Evolutionary conservation across 1,284 basidiomycete genomes (phyloP), one percentile per base, ranked within the genome.

Genomic region (Meripilus lineatus): DNA sequence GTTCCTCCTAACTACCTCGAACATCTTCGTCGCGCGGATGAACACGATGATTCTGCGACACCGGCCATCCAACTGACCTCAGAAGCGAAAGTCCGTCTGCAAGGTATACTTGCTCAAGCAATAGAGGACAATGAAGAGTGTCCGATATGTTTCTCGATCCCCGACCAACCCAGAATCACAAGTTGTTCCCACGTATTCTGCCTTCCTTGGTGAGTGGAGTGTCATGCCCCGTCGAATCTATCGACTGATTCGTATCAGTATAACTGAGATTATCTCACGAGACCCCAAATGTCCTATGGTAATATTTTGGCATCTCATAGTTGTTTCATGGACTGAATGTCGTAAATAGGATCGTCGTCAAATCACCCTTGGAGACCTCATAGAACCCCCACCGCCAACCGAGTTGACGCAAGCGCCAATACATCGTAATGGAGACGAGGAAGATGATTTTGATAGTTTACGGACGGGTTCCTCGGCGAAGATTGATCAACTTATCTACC

Each of bases 41-140:
- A 61, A 2, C 53, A 59, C n/a, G 66, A 70, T 7, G 56, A 57
- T 20, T 36, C 53, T 15, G 52, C 42, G 14, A 42, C 53, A 7
- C 41, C 52, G 7, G 55, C 61, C 11, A 60, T 69, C 11, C 63
- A 64, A 22, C 56, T 80, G 28, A 79, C 72, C 22, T 64, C 71
- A 6, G 70, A 70, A 50, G 72, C 76, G 37, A 81, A 68, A 59
- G 58, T 58, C 15, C 73, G 72, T 18, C 65, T 93, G n/a, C 81
- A 89, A 56, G 64, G 59, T 11, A 63, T 78, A 26, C 74, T 94
- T 20, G 71, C 75, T 10, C 75, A 81, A 51, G 77, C 76, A 0
- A 79, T 93, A 18, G 87, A 89, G 54, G 89, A 93, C 51, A 83
- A 74, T 44, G 88, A 91, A 64, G 91, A 93, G 59, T 93, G 90